Evolutionary conservation across 257 asterid species (phyloP).

Genomic region (Fraxinus excelsior): DNA sequence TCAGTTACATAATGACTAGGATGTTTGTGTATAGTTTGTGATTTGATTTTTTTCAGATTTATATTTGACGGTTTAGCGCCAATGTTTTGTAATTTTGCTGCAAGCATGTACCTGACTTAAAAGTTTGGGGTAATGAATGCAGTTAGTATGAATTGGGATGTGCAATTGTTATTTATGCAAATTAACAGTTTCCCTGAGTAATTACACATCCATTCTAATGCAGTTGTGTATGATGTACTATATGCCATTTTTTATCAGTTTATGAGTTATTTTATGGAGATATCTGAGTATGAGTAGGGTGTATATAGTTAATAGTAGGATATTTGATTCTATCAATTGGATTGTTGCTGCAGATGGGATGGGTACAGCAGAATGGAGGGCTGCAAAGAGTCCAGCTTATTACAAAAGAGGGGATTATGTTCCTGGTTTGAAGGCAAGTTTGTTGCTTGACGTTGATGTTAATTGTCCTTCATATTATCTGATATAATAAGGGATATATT

Average conservation of each 20-base stretch:
- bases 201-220: neutral
- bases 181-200: neutral
- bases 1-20: neutral
- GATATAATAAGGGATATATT: neutral
- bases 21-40: neutral
- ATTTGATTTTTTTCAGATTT: neutral
- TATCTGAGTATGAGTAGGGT: neutral
- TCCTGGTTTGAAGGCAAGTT: slow-evolving; percentile 86
- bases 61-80: neutral
- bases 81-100: neutral
- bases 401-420: slow-evolving; percentile 99
- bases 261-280: neutral
- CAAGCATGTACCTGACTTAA: neutral
- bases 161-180: neutral
- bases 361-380: slow-evolving; percentile 99
- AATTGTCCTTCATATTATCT: neutral
- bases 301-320: neutral
- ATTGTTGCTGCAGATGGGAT: slow-evolving; percentile 73
- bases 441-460: neutral
- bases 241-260: neutral
- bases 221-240: neutral
- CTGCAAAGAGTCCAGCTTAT: slow-evolving; percentile 93
- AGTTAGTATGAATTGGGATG: neutral
- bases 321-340: slow-evolving; percentile 20
- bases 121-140: neutral